Conservation (phyloP, 768 basidiomycete genomes). For the Ramaria sp. region DNA sequence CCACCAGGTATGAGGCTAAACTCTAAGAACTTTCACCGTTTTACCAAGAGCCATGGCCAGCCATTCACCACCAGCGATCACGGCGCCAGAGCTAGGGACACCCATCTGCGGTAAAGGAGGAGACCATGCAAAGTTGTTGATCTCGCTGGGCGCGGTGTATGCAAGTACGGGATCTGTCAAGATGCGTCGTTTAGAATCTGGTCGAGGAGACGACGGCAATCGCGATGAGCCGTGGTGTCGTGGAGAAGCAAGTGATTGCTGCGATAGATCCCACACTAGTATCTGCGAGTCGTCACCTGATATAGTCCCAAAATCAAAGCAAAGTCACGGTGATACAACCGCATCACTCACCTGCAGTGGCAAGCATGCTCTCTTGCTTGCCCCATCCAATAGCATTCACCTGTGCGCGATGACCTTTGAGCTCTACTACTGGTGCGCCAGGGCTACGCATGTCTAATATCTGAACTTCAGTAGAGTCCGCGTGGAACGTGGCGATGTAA, state of each 20-base stretch:
- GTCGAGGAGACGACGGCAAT: conserved; percentile 61
- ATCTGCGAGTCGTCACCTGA: conserved; percentile 90
- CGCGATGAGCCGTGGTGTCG: conserved; percentile 29
- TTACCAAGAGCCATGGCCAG: conserved; percentile 76
- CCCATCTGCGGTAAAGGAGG: conserved; percentile 69
- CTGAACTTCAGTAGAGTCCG: conserved; percentile 82
- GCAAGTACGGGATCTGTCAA: conserved; percentile 76
- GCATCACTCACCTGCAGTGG: conserved; percentile 58
- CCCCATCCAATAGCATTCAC: conserved; percentile 92
- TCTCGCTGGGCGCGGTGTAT: conserved; percentile 66
- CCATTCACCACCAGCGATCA: conserved; percentile 76
- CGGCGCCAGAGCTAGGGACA: conserved; percentile 56
- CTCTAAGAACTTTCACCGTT: conserved; percentile 71
- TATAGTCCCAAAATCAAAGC: background rate
- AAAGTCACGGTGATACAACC: conserved; percentile 5
- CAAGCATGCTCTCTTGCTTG: conserved; percentile 71
- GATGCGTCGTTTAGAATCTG: conserved; percentile 67
- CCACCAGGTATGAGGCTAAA: conserved; percentile 28
- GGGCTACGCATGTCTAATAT: conserved; percentile 97
- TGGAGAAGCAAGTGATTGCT: conserved; percentile 2
- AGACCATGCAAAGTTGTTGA: conserved; percentile 86
- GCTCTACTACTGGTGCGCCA: conserved; percentile 88
- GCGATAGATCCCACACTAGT: conserved; percentile 82
- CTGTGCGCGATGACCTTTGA: conserved; percentile 70
- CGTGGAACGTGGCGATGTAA: conserved; percentile 95